Evolutionary conservation across 2,329 filamentous ascomycete genomes (phyloP).

Genomic region (Cladosporium sp.): DNA sequence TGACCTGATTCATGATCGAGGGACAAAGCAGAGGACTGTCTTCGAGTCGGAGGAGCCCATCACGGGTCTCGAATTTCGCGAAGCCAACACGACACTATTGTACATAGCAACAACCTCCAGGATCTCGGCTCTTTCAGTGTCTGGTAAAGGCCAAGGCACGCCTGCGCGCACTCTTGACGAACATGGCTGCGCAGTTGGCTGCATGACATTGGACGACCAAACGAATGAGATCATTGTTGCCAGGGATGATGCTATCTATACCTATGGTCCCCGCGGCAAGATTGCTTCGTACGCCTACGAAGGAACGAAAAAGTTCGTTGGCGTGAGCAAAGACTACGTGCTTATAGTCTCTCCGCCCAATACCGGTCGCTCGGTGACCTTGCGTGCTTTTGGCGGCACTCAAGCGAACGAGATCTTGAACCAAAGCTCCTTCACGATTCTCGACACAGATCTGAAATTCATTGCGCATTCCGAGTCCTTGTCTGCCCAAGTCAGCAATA

Average conservation of each 20-base stretch:
- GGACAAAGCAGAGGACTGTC: constrained; percentile 87
- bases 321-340: constrained; percentile 79
- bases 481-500: constrained; percentile 70
- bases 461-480: constrained; percentile 85
- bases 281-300: constrained; percentile 90
- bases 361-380: constrained; percentile 55
- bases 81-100: constrained; percentile 64
- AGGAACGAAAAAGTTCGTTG: constrained; percentile 77
- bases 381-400: constrained; percentile 69
- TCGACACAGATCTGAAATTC: constrained; percentile 89
- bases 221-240: constrained; percentile 87
- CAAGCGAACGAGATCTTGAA: constrained; percentile 76
- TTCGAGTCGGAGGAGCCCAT: constrained; percentile 96
- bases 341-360: constrained; percentile 78
- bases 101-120: constrained; percentile 89
- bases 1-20: constrained; percentile 90
- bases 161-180: constrained; percentile 87
- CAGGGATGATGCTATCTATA: constrained; percentile 91
- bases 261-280: constrained; percentile 79
- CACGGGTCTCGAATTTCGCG: constrained; percentile 78
- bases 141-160: constrained; percentile 83
- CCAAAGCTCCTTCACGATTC: constrained; percentile 79
- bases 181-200: constrained; percentile 83
- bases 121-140: constrained; percentile 81
- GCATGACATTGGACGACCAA: constrained; percentile 80